Conservation (phyloP, 2,329 filamentous ascomycete species). For the Trichothecium roseum region DNA sequence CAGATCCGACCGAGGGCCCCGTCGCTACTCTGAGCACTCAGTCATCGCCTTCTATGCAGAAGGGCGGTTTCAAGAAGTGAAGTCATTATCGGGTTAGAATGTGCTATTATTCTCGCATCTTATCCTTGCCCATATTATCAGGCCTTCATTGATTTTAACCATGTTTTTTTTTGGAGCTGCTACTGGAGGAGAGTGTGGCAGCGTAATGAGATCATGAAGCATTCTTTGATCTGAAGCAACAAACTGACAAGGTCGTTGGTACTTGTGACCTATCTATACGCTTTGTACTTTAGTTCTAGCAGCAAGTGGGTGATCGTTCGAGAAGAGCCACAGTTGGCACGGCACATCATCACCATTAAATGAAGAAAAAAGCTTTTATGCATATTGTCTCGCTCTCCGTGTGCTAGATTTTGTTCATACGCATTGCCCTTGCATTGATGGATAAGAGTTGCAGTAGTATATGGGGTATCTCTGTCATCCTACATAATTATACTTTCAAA, state of each 20-base stretch:
- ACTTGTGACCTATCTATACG: constrained; percentile 19
- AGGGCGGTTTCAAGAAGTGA: constrained; percentile 21
- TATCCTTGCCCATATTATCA: constrained; percentile 1
- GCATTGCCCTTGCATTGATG: no score
- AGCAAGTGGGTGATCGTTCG: constrained; percentile 14
- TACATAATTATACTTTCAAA: constrained; percentile 13
- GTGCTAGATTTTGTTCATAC: no score
- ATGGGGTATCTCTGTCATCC: background rate
- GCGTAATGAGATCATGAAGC: constrained; percentile 19
- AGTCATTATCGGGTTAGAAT: background rate
- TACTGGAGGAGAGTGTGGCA: constrained; percentile 8
- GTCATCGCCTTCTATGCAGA: constrained; percentile 37
- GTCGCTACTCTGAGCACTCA: constrained; percentile 28
- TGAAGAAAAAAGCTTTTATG: no score
- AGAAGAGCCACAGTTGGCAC: constrained; percentile 11
- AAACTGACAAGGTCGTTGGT: constrained; percentile 21
- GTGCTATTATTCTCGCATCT: background rate
- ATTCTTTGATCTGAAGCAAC: constrained; percentile 26
- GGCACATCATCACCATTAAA: no score
- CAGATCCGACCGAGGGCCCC: constrained; percentile 33
- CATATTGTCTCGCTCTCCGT: no score
- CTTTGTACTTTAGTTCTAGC: constrained; percentile 28
- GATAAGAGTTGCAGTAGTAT: constrained; percentile 9
- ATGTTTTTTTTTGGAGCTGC: constrained; percentile 1
- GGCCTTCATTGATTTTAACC: background rate